Conservation (phyloP, 495 filamentous ascomycete species). For the Cenococcum geophilum region DNA sequence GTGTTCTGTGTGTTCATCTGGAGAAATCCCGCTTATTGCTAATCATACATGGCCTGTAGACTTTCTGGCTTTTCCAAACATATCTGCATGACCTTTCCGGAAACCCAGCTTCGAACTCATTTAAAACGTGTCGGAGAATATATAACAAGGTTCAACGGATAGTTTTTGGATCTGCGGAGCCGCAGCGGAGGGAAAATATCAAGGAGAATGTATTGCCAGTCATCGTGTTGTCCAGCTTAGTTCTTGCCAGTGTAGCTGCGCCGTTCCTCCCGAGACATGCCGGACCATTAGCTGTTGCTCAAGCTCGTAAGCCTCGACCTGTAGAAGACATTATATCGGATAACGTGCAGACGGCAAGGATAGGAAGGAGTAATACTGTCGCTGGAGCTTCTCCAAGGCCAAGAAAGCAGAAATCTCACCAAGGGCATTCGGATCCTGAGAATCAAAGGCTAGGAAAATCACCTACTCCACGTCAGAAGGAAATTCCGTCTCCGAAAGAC, state of each 20-base stretch:
- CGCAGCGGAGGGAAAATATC: slow-evolving; percentile 57
- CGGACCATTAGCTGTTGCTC: slow-evolving; percentile 66
- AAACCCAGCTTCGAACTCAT: slow-evolving; percentile 61
- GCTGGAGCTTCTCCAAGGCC: slow-evolving; percentile 44
- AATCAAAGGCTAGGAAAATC: slow-evolving; percentile 15
- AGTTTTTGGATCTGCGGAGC: slow-evolving; percentile 63
- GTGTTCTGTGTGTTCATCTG: slow-evolving; percentile 6
- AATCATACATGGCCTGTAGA: slow-evolving; percentile 43
- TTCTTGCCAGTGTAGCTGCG: slow-evolving; percentile 54
- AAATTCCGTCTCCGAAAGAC: slow-evolving; percentile 14
- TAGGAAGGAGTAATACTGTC: slow-evolving; percentile 60
- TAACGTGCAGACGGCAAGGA: slow-evolving; percentile 44
- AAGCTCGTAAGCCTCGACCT: slow-evolving; percentile 61
- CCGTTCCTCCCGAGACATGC: slow-evolving; percentile 47
- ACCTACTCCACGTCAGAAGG: slow-evolving; percentile 12
- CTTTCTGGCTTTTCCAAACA: slow-evolving; percentile 78
- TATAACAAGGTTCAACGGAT: slow-evolving; percentile 78
- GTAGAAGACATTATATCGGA: slow-evolving; percentile 52
- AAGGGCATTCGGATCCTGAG: slow-evolving; percentile 35
- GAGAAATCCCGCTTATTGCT: slow-evolving; percentile 3
- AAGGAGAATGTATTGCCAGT: slow-evolving; percentile 69
- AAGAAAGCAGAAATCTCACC: slow-evolving; percentile 42
- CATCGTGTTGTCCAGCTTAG: slow-evolving; percentile 63
- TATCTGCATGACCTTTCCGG: slow-evolving; percentile 67
- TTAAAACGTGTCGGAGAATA: slow-evolving; percentile 65